Conservation (phyloP, 169 alveolate genomes). For the Plasmodium vivax region DNA sequence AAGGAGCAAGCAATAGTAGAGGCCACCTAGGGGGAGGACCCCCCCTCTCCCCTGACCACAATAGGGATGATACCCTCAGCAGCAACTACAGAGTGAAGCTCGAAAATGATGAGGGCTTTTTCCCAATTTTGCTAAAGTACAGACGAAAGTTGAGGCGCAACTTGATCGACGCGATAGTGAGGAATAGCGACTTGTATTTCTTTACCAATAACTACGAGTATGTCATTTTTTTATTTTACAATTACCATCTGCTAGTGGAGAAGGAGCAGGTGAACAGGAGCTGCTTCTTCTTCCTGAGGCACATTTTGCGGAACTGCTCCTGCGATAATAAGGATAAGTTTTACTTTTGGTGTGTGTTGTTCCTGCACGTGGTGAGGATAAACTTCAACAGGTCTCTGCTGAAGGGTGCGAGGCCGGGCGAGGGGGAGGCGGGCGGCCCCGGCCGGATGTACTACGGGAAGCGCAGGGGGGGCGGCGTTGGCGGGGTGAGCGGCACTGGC, state of each 20-base stretch:
- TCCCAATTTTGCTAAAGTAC: not conserved
- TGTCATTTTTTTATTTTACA: conserved; percentile 46
- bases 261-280: conserved; percentile 1
- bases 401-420: not conserved
- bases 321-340: conserved; percentile 30
- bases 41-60: too few species aligned
- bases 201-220: conserved; percentile 42
- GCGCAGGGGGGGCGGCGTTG: not conserved
- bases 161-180: conserved; percentile 38
- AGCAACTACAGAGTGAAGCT: not conserved
- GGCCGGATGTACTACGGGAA: not conserved
- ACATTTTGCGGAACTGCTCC: conserved; percentile 34
- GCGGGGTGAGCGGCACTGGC: not conserved
- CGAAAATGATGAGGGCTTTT: conserved; percentile 3
- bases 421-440: not conserved
- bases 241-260: conserved; percentile 35
- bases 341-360: conserved; percentile 58
- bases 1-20: not conserved
- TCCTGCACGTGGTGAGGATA: conserved; percentile 16
- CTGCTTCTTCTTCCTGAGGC: not conserved
- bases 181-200: conserved; percentile 22
- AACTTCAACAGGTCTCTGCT: conserved; percentile 15
- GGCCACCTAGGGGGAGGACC: not conserved
- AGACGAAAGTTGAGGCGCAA: conserved; percentile 3
- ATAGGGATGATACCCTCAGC: not conserved